Conservation (phyloP, 2,329 filamentous ascomycete genomes). For the Venturia effusa region DNA sequence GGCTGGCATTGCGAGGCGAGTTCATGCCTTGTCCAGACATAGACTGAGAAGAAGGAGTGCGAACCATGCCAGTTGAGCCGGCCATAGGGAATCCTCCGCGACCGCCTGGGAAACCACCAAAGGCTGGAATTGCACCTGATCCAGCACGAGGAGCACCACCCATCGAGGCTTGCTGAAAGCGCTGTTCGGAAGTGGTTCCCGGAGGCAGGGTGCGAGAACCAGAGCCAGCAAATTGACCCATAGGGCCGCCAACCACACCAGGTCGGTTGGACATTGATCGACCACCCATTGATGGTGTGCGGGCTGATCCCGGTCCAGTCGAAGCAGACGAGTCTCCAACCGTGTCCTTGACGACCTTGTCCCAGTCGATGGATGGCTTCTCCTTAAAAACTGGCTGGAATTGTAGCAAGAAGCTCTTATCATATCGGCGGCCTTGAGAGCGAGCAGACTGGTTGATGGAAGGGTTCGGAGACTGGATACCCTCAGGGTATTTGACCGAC, state of each 20-base stretch:
- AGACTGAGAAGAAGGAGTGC: conserved; percentile 49
- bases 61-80: conserved; percentile 50
- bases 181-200: conserved; percentile 66
- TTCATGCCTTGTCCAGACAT: conserved; percentile 51
- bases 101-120: conserved; percentile 37
- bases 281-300: conserved; percentile 35
- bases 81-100: conserved; percentile 52
- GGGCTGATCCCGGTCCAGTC: conserved; percentile 54
- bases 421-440: conserved; percentile 81
- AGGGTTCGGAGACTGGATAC: conserved; percentile 82
- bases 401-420: conserved; percentile 88
- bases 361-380: conserved; percentile 90
- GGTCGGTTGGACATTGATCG: conserved; percentile 36
- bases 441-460: conserved; percentile 79
- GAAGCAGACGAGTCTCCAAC: conserved; percentile 64
- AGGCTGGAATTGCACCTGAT: conserved; percentile 1
- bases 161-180: conserved; percentile 42
- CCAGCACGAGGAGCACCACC: conserved; percentile 18
- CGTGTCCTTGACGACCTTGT: conserved; percentile 73
- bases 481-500: conserved; percentile 64
- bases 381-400: conserved; percentile 96
- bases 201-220: conserved; percentile 54
- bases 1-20: conserved; percentile 60
- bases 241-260: conserved; percentile 29
- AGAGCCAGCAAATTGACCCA: conserved; percentile 56